Percentiles rank a stretch among this genome's conserved stretches.
Conservation (phyloP, 768 basidiomycete genomes). For the Rhodotorula taiwanensis region DNA sequence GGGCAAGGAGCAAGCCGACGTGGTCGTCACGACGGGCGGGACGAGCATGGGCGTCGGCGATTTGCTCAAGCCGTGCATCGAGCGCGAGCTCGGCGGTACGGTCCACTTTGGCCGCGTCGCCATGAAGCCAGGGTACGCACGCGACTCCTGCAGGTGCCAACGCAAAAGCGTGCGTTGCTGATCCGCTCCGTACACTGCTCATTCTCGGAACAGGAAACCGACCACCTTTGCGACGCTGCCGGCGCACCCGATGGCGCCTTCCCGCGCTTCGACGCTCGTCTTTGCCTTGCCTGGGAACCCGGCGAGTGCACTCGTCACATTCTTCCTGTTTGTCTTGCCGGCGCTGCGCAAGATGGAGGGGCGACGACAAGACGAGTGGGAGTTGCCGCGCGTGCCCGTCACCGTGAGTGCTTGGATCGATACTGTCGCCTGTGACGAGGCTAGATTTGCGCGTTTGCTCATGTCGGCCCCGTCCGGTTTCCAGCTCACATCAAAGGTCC, state of each 20-base stretch:
- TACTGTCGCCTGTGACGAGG: no score
- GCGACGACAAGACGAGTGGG: slow-evolving; percentile 27
- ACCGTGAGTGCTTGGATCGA: slow-evolving; percentile 23
- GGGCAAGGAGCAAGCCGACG: slow-evolving; percentile 61
- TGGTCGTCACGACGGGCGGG: slow-evolving; percentile 78
- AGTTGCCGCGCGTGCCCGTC: slow-evolving; percentile 38
- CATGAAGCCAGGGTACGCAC: slow-evolving; percentile 56
- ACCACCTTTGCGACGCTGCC: slow-evolving; percentile 82
- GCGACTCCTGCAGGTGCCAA: background rate
- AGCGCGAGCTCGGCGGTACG: slow-evolving; percentile 64
- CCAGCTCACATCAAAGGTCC: slow-evolving; percentile 48
- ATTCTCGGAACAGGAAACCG: slow-evolving; percentile 54
- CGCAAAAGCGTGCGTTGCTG: no score
- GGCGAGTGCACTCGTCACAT: slow-evolving; percentile 77
- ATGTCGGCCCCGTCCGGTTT: no score
- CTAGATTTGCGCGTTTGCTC: no score
- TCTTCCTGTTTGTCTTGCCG: slow-evolving; percentile 70
- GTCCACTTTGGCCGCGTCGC: slow-evolving; percentile 80
- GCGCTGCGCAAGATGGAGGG: slow-evolving; percentile 52
- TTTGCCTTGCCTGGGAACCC: slow-evolving; percentile 88
- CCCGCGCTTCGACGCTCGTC: slow-evolving; percentile 53
- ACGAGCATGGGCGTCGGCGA: slow-evolving; percentile 88
- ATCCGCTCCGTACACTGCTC: no score
- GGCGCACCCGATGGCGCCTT: slow-evolving; percentile 40
- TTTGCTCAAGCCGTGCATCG: slow-evolving; percentile 79